Percentiles rank a stretch among this genome's conserved stretches.
Conservation (phyloP, 495 filamentous ascomycete species). For the Xanthoparmelia taractica region DNA sequence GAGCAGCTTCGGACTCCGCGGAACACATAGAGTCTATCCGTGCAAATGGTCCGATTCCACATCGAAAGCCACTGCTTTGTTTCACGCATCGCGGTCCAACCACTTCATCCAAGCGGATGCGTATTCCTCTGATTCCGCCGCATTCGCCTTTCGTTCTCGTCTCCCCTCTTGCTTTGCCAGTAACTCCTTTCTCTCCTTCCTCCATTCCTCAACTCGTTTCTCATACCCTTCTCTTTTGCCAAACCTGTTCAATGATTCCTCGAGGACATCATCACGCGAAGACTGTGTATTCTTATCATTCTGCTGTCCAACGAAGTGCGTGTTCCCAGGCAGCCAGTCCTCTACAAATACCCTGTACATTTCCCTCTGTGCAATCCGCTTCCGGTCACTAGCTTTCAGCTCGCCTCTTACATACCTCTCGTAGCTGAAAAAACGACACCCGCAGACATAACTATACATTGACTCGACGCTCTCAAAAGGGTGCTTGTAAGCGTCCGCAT, state of each 20-base stretch:
- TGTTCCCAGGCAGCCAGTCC: conserved; percentile 19
- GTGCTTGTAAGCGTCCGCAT: conserved; percentile 34
- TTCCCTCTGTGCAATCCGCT: conserved; percentile 23
- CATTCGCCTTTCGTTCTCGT: conserved; percentile 11
- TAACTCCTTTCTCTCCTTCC: conserved; percentile 17
- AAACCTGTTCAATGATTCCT: conserved; percentile 17
- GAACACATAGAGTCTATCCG: too few species aligned
- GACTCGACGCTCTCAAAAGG: conserved; percentile 44
- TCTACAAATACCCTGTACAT: conserved; percentile 24
- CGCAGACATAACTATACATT: conserved; percentile 49
- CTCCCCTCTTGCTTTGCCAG: conserved; percentile 13
- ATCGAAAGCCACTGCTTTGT: neutral
- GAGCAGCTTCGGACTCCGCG: too few species aligned
- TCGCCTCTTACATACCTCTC: conserved; percentile 16
- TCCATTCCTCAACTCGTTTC: conserved; percentile 15
- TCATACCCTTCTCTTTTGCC: conserved; percentile 17
- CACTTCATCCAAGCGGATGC: conserved; percentile 22
- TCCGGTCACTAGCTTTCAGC: conserved; percentile 27
- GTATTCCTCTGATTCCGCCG: conserved; percentile 18
- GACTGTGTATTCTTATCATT: neutral
- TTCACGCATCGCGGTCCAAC: conserved; percentile 3
- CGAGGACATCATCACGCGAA: conserved; percentile 14
- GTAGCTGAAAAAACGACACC: conserved; percentile 43
- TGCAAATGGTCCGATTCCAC: neutral
- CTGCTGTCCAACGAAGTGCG: neutral